These are phyloP conservation scores for Aegilops speltoides DNA, from an alignment of 176 grass and related monocot species.

Conservation along the genomic window DNA sequence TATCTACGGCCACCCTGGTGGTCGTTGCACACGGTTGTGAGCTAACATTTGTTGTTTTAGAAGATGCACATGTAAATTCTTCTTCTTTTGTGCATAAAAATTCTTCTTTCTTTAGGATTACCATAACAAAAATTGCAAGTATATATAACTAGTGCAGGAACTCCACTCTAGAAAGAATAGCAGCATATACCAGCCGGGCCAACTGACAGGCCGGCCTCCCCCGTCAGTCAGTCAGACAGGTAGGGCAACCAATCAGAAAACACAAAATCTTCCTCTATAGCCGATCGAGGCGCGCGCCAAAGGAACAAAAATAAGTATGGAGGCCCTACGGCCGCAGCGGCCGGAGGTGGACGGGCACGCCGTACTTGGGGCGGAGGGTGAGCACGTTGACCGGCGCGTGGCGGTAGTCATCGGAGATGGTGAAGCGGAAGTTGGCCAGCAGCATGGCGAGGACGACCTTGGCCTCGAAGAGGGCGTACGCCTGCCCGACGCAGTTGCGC, in stretches of 20 bases:
- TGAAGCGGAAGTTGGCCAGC: constrained; percentile 58
- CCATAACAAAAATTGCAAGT: neutral
- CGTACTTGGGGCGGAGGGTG: constrained; percentile 83
- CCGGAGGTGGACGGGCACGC: constrained; percentile 67
- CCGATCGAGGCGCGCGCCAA: constrained; percentile 1
- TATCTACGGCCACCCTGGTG: too few species aligned
- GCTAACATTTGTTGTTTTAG: too few species aligned
- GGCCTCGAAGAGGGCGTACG: constrained; percentile 73
- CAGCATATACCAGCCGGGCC: neutral
- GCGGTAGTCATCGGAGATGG: constrained; percentile 80
- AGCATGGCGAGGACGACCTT: constrained; percentile 88
- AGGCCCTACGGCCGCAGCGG: constrained; percentile 39
- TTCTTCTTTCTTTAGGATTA: neutral
- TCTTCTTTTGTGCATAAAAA: neutral
- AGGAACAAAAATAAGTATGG: neutral
- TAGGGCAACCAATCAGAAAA: neutral
- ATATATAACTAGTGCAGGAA: constrained; percentile 8
- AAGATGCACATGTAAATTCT: neutral
- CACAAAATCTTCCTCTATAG: constrained; percentile 22
- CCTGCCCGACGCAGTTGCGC: constrained; percentile 84
- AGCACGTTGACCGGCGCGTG: constrained; percentile 88
- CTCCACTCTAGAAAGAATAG: neutral
- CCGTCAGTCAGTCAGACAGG: neutral
- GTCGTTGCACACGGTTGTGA: too few species aligned
- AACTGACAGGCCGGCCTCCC: neutral